phyloP scores from a whole-genome alignment of 164 flowering plant genomes.

The Euptelea pleiosperma region DNA sequence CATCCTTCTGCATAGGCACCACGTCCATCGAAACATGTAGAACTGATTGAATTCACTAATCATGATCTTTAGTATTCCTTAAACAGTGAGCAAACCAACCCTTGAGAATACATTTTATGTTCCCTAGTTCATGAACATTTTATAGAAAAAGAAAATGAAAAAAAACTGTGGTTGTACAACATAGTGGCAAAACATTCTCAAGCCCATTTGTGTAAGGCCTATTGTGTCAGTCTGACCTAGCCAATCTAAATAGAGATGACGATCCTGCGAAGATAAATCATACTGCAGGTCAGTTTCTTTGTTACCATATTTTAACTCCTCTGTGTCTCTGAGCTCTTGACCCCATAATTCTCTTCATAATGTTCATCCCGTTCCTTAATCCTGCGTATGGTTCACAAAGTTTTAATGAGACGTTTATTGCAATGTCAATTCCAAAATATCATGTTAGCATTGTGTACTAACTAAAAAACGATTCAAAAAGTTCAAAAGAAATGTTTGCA shows the following conservation, averaged over 20 bases:
- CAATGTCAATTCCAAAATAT: background rate
- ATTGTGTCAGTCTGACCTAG: too few species aligned
- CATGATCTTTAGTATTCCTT: too few species aligned
- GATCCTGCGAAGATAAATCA: background rate
- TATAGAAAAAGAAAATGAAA: background rate
- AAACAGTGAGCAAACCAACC: too few species aligned
- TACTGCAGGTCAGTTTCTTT: background rate
- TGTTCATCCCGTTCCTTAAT: background rate
- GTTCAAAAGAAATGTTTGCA: too few species aligned
- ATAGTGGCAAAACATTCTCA: background rate
- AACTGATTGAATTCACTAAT: too few species aligned
- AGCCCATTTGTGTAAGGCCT: background rate
- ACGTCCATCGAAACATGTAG: too few species aligned
- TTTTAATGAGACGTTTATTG: background rate
- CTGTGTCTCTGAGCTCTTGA: background rate
- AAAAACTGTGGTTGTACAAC: background rate
- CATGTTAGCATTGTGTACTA: too few species aligned
- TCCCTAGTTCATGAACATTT: background rate
- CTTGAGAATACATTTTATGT: background rate
- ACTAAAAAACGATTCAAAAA: too few species aligned
- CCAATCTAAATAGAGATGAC: too few species aligned
- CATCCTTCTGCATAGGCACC: too few species aligned
- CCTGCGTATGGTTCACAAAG: slow-evolving; percentile 5
- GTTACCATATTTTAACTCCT: background rate
- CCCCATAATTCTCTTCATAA: background rate